phyloP scores from a whole-genome alignment of 805 yeast genomes.

The Komagataella pastoris region DNA sequence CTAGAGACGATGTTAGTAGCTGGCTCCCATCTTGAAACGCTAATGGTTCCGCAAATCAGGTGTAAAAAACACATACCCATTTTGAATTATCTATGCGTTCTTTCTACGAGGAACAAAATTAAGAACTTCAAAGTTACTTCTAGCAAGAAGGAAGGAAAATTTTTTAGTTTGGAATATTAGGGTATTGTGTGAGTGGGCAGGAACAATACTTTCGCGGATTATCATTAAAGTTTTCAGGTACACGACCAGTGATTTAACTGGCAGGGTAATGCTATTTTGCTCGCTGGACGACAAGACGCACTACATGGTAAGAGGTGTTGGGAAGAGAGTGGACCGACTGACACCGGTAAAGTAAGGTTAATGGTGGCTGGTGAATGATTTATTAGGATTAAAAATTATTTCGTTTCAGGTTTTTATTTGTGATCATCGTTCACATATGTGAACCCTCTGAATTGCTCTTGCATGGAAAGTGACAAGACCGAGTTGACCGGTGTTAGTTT shows the following conservation, averaged over 20 bases:
- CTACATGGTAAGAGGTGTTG: background rate
- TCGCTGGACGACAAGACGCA: background rate
- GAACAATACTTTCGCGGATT: background rate
- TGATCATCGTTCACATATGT: constrained; percentile 65
- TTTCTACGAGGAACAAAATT: background rate
- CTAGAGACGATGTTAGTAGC: constrained; percentile 9
- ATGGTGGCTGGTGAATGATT: background rate
- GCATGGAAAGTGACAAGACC: constrained; percentile 72
- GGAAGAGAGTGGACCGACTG: background rate
- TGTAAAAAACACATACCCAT: constrained; percentile 2
- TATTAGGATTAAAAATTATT: background rate
- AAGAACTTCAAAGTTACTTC: background rate
- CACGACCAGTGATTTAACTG: background rate
- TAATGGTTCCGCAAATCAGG: background rate
- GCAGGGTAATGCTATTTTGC: background rate
- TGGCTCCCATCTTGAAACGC: background rate
- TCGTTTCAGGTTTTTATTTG: constrained; percentile 7
- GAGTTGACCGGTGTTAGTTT: constrained; percentile 91
- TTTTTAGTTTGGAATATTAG: background rate
- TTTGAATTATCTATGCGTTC: background rate
- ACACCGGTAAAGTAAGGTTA: no score
- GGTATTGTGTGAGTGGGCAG: background rate
- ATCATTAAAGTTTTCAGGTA: background rate
- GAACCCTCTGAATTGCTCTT: constrained; percentile 95
- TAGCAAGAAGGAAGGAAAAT: background rate